Evolutionary conservation across 352 stramenopile genomes (phyloP).

Genomic region (Saprolegnia diclina): DNA sequence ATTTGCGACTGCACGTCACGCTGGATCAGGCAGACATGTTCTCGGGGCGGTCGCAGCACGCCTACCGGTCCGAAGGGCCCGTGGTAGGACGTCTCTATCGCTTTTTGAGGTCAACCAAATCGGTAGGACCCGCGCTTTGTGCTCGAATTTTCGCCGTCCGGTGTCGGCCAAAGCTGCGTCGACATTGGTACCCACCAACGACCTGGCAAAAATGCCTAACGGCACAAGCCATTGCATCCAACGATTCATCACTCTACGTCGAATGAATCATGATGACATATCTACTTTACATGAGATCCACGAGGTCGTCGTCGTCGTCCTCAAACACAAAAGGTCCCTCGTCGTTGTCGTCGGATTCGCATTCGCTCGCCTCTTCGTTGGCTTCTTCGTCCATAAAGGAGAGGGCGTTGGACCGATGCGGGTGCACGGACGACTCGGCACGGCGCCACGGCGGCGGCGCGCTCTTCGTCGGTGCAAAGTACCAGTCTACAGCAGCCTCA

Average conservation of each 20-base stretch:
- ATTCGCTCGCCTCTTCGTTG: slow-evolving; percentile 8
- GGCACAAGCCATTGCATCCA: neutral
- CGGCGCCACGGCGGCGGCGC: neutral
- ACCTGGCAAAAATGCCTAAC: slow-evolving; percentile 3
- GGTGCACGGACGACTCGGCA: neutral
- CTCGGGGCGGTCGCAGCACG: slow-evolving; percentile 50
- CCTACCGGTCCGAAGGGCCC: slow-evolving; percentile 47
- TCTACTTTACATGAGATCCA: slow-evolving; percentile 20
- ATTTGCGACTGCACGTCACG: slow-evolving; percentile 51
- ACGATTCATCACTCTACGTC: too few species aligned
- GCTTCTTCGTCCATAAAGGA: slow-evolving; percentile 14
- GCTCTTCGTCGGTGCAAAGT: neutral
- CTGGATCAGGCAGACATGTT: slow-evolving; percentile 54
- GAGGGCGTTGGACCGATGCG: neutral
- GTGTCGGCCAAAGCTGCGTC: slow-evolving; percentile 18
- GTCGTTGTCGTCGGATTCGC: slow-evolving; percentile 6
- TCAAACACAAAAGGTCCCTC: neutral
- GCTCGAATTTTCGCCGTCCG: slow-evolving; percentile 19
- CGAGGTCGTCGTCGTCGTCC: slow-evolving; percentile 20
- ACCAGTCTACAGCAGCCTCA: slow-evolving; percentile 21
- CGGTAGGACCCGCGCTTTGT: slow-evolving; percentile 13
- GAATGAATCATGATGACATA: too few species aligned
- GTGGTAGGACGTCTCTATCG: neutral
- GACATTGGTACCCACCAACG: slow-evolving; percentile 17
- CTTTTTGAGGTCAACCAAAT: neutral